Base-by-base conservation (phyloP, 2,329 filamentous ascomycete genomes). In the Pseudocercospora vitis region DNA sequence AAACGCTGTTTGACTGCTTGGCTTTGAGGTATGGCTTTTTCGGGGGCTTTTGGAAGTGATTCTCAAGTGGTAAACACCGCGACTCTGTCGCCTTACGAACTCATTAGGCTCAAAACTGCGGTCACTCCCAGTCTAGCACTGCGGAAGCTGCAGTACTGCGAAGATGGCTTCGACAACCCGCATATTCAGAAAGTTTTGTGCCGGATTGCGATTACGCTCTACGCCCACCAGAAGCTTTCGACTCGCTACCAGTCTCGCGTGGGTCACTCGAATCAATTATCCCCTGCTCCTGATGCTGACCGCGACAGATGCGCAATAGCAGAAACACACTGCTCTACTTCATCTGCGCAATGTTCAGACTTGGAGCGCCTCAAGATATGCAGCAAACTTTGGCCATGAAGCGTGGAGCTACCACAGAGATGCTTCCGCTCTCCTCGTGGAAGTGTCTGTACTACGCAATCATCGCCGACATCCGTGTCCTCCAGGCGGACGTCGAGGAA, bases 391-490 rank as follows among this genome's bases (percentile, higher is more conserved):
- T 47, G 26, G 16, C 8, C 28, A 19, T 47, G 3, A 33, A 47
- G n/a, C 26, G 26, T 11, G 6, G 9, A n/a, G 14, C 6, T 8
- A 28, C 37, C n/a, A 21, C 11, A 23, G 7, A 33, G 16, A 47
- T 32, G 42, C n/a, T 29, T 18, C 14, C 9, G 7, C 5, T 47
- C 29, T 47, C n/a, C 29, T 33, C 31, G 26, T 47, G 19, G 9
- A 16, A 47, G 7, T 31, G 26, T 23, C 26, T 47, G 26, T 47
- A 47, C 26, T 47, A 47, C 11, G 44, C 44, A n/a, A 47, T 47
- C 9, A 32, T 47, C 7, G 7, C 4, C 19, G 44, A 47, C 26
- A 31, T 47, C 16, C 21, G 18, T 24, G 24, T 14, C 3, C 46
- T 48, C 4, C 18, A 37, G 12, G 31, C 3, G 12, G 18, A 48